Evolutionary conservation across 371 early-diverging fungal species (phyloP).

Genomic region (Haplosporangium sp.): DNA sequence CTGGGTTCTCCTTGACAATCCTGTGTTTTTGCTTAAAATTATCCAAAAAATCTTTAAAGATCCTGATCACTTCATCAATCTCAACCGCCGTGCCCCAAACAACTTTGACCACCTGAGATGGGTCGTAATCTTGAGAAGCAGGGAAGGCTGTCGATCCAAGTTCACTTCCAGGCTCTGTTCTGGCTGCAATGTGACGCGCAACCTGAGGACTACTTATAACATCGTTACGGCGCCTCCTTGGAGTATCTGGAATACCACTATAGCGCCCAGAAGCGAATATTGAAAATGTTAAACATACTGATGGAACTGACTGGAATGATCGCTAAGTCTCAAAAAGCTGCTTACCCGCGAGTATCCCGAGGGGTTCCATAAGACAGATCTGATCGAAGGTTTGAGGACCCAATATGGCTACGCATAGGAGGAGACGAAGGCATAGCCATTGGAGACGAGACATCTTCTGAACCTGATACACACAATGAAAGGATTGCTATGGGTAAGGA

Average conservation of each 20-base stretch:
- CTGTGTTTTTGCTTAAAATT: slow-evolving; percentile 79
- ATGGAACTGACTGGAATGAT: not conserved
- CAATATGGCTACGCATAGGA: slow-evolving; percentile 32
- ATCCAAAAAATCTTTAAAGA: slow-evolving; percentile 91
- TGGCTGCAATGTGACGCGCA: slow-evolving; percentile 34
- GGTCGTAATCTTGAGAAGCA: slow-evolving; percentile 43
- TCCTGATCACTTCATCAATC: slow-evolving; percentile 89
- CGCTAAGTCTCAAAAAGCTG: not conserved
- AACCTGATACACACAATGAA: not conserved
- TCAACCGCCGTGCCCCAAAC: slow-evolving; percentile 99
- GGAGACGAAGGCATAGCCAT: slow-evolving; percentile 47
- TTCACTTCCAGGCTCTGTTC: slow-evolving; percentile 32
- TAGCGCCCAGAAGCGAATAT: no score
- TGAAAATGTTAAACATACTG: no score
- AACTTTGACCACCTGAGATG: slow-evolving; percentile 57
- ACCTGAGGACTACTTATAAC: slow-evolving; percentile 52
- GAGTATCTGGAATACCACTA: slow-evolving; percentile 29
- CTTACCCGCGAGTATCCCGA: slow-evolving; percentile 32
- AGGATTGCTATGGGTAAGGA: not conserved
- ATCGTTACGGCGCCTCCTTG: slow-evolving; percentile 44
- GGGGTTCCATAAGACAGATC: slow-evolving; percentile 43
- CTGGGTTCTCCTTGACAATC: slow-evolving; percentile 57
- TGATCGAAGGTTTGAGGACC: slow-evolving; percentile 45
- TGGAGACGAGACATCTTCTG: slow-evolving; percentile 43
- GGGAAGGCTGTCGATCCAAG: slow-evolving; percentile 38